Conservation (phyloP, 2,329 filamentous ascomycete genomes). For the Epichloe uncinata region DNA sequence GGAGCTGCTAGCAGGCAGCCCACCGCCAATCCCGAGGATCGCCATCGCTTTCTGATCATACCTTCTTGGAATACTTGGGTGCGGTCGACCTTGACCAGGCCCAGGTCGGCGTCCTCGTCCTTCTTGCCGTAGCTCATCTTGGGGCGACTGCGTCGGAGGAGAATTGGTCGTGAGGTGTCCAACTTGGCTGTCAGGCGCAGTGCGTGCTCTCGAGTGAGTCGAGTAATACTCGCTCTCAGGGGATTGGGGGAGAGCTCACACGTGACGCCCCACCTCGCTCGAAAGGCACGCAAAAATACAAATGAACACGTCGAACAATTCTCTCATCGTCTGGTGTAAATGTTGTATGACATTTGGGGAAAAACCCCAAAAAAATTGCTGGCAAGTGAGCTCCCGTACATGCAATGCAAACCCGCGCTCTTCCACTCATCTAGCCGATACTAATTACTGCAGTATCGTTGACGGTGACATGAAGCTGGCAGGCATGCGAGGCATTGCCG, state of each 20-base stretch:
- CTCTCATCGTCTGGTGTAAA: too few species aligned
- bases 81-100: constrained; percentile 92
- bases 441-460: too few species aligned
- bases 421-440: too few species aligned
- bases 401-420: too few species aligned
- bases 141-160: constrained; percentile 27
- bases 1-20: neutral
- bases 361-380: too few species aligned
- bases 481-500: too few species aligned
- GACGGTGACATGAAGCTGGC: too few species aligned
- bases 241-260: constrained; percentile 18
- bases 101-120: constrained; percentile 91
- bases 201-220: neutral
- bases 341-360: too few species aligned
- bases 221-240: constrained; percentile 13
- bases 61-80: constrained; percentile 99
- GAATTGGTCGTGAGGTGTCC: constrained; percentile 20
- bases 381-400: too few species aligned
- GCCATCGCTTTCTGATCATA: constrained; percentile 27
- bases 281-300: too few species aligned
- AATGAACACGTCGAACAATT: too few species aligned
- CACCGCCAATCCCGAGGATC: neutral
- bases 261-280: constrained; percentile 18
- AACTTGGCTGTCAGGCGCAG: constrained; percentile 18
- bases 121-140: constrained; percentile 97